Base-by-base conservation (phyloP, 2,329 filamentous ascomycete genomes). In the Hypoxylon sp. region DNA sequence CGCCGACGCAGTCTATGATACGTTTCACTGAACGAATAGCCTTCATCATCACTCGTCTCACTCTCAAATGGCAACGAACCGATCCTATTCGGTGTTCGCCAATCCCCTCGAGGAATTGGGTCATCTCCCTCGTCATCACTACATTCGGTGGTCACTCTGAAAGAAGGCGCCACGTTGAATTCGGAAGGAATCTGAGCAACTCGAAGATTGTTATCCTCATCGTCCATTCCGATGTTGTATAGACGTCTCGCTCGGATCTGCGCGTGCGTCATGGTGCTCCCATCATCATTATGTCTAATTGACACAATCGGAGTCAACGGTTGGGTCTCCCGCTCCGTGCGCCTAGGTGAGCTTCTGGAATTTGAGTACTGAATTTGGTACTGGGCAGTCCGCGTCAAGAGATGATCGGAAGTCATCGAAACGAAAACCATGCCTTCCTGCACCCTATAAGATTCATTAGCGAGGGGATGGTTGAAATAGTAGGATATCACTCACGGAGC, bases 371-470 rank as follows among this genome's bases (percentile, higher is more conserved):
- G 87, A 25, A 95, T 90, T 70, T 92, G 88, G 76, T 95, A 95
- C 65, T 89, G 85, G 5, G 91, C 86, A 9, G 93, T 96, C 62
- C 90, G 86, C 19, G 84, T 86, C 45, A 96, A 80, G 1, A 96
- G 81, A 65, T 96, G 90, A 70, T 96, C 89, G 37, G 90, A 87
- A 41, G 89, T 87, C 94, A 97, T 97, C 47, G 92, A 88, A 27
- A 98, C 86, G 75, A 97, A 97, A 0, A 98, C 87, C 85, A 97
- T 90, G 46, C 96, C 95, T 84, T 97, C 92, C 78, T 95, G 90
- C 56, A 97, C 90, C 57, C 92, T 95, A 76, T 61, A 48, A 58
- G 59, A 56, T 67, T 61, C 60, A 67, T 68, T 63, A 63, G 54
- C 53, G 73, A 83, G 70, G 84, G 79, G 46, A 67, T 64, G 48